Percentiles rank a stretch among this genome's conserved stretches.
Evolutionary conservation across 73 alveolate species (phyloP).

Genomic region (Stentor coeruleus): DNA sequence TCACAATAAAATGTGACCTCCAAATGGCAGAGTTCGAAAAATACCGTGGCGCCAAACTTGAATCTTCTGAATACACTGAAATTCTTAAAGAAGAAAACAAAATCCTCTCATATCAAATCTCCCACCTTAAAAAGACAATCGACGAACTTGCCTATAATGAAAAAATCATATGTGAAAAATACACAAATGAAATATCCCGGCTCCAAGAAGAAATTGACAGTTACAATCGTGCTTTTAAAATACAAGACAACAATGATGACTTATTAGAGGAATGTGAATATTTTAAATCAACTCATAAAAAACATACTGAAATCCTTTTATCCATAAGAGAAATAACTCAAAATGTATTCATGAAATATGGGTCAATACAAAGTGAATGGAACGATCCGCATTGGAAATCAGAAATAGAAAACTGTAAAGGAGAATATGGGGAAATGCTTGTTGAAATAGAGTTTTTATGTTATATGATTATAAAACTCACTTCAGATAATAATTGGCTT

Average conservation of each 20-base stretch:
- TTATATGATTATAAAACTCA: not conserved
- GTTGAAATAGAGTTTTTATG: not conserved
- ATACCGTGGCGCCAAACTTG: not conserved
- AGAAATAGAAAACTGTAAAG: not conserved
- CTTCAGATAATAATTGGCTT: slow-evolving; percentile 22
- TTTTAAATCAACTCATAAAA: not conserved
- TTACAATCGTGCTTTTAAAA: no score
- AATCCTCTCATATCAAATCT: not conserved
- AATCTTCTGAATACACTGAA: not conserved
- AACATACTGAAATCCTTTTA: not conserved
- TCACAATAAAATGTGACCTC: not conserved
- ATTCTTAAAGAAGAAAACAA: not conserved
- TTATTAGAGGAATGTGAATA: not conserved
- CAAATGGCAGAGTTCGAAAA: not conserved
- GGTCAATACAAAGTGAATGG: not conserved
- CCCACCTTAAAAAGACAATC: not conserved
- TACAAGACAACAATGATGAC: no score
- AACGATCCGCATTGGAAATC: not conserved
- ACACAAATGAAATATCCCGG: not conserved
- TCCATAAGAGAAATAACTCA: not conserved
- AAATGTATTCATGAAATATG: not conserved
- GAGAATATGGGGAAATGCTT: not conserved
- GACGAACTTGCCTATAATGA: not conserved
- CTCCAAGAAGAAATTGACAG: not conserved
- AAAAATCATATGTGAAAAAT: not conserved